phyloP scores from a whole-genome alignment of 164 flowering plant species.

The Aristolochia fimbriata region DNA sequence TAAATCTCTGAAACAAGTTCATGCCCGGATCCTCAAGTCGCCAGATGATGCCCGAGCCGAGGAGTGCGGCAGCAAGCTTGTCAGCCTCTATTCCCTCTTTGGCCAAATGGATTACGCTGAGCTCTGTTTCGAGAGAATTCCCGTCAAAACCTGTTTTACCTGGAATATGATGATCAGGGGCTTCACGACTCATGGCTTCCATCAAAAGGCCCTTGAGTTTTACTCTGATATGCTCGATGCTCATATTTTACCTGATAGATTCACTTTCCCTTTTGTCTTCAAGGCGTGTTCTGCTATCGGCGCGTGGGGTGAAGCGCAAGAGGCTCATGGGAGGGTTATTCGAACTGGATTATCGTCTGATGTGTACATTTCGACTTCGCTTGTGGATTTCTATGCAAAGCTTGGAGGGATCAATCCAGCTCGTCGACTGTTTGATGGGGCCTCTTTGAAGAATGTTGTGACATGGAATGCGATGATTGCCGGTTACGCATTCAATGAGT shows the following conservation, averaged over 20 bases:
- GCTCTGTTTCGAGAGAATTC: conserved; percentile 3
- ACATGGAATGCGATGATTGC: conserved; percentile 11
- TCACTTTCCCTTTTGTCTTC: conserved; percentile 13
- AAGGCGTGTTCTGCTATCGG: conserved; percentile 6
- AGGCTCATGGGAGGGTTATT: conserved; percentile 9
- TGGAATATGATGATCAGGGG: conserved; percentile 13
- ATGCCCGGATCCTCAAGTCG: conserved; percentile 11
- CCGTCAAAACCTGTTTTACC: neutral
- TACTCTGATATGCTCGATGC: conserved; percentile 10
- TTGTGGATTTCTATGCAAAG: conserved; percentile 8
- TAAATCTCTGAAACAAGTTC: conserved; percentile 10
- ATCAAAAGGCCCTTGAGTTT: conserved; percentile 4
- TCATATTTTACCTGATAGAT: conserved; percentile 7
- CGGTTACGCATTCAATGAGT: conserved; percentile 7
- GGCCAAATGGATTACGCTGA: conserved; percentile 8
- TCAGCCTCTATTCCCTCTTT: conserved; percentile 9
- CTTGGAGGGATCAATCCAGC: conserved; percentile 3
- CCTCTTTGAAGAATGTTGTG: conserved; percentile 6
- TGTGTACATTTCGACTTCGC: conserved; percentile 6
- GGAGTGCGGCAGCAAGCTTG: conserved; percentile 1
- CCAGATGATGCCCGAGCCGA: conserved; percentile 1
- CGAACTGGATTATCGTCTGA: conserved; percentile 3
- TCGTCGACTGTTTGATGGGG: conserved; percentile 9
- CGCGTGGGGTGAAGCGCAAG: neutral
- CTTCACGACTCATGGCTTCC: conserved; percentile 10